Base-by-base conservation (phyloP, 495 filamentous ascomycete genomes). In the Podospora appendiculata region DNA sequence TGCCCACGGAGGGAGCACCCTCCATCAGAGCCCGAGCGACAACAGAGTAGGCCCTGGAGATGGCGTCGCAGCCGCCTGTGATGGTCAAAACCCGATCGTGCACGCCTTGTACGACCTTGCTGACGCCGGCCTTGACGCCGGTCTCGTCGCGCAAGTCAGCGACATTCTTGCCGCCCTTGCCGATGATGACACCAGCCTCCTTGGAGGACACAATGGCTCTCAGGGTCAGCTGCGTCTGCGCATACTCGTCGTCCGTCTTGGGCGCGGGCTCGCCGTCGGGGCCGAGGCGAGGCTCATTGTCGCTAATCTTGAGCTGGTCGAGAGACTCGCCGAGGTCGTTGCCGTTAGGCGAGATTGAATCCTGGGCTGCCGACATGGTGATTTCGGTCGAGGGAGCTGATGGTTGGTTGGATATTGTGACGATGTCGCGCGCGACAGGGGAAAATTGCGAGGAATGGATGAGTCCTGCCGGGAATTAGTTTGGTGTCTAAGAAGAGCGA, bases 201-300 rank as follows among this genome's bases (percentile, higher is more conserved):
- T 96, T 96, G 60, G 94, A 94, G 13, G 92, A 94, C 60, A 98
- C 94, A 64, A 98, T 97, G 50, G 93, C 94, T 61, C 93, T 88
- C 41, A 98, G 81, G 50, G 93, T 98, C 60, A 98, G 76, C 68
- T 89, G 86, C 14, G 90, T 79, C 68, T 89, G 81, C 13, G 89
- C 90, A 66, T 97, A 98, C 66, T 98, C 93, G 59, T 97, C 91
- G 55, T 98, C 94, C 36, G 92, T 95, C 77, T 86, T 87, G 50
- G 85, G 86, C 19, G 79, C 78, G 48, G 80, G 72, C 58, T 89
- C 85, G 40, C 85, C 80, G 48, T 89, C 84, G 18, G 80, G 83
- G 16, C 80, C 80, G 39, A 83, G 56, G 50, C 79, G 79, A 33
- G 78, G 69, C 50, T 85, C 82, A 34, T 77, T 73, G 41, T 74